These are phyloP conservation scores for Diospyros kaki DNA, from an alignment of 148 eudicot genomes.

Conservation along the genomic window DNA sequence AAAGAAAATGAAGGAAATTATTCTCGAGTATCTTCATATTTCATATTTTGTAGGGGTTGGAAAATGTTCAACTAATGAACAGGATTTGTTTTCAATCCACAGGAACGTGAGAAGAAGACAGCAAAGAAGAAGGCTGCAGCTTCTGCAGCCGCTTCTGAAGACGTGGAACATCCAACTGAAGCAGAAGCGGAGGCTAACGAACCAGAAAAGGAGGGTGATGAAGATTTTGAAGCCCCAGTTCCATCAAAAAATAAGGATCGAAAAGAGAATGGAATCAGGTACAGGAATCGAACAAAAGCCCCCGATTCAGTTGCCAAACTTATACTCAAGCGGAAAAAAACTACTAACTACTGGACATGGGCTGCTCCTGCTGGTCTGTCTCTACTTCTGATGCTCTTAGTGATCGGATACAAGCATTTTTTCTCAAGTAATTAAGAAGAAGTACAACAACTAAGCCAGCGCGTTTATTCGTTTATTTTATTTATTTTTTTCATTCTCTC, in stretches of 20 bases:
- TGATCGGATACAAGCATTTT: conserved; percentile 42
- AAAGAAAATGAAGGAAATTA: conserved; percentile 76
- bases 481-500: no score
- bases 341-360: conserved; percentile 60
- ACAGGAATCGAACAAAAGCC: conserved; percentile 39
- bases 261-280: conserved; percentile 28
- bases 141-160: conserved; percentile 28
- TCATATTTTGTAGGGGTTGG: not conserved
- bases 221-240: conserved; percentile 27
- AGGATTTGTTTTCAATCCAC: conserved; percentile 9
- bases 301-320: conserved; percentile 50
- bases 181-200: conserved; percentile 30
- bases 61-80: not conserved
- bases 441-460: no score
- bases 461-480: not conserved
- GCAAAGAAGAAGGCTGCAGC: conserved; percentile 60
- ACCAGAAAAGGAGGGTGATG: conserved; percentile 35
- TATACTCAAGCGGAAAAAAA: conserved; percentile 65
- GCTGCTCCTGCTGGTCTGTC: conserved; percentile 42
- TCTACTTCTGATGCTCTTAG: conserved; percentile 31
- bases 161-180: conserved; percentile 42
- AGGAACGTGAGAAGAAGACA: conserved; percentile 73
- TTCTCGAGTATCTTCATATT: not conserved
- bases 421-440: conserved; percentile 6
- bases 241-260: conserved; percentile 48